Evolutionary conservation across 805 yeast genomes (phyloP).

Genomic region (Tetrapisispora fleetii): DNA sequence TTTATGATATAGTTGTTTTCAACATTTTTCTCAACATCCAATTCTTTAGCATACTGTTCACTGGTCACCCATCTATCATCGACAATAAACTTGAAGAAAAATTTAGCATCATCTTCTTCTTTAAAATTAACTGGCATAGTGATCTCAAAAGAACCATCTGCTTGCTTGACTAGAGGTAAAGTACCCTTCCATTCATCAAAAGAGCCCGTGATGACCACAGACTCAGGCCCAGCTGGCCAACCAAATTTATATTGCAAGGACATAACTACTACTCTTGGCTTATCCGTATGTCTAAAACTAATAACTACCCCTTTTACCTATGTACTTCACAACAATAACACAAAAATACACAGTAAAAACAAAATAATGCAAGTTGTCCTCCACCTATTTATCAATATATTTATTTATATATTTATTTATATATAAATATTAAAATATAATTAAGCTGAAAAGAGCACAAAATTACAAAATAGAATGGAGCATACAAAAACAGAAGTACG

Average conservation of each 20-base stretch:
- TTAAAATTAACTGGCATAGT: slow-evolving; percentile 44
- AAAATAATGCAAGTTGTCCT: too few relatives aligned
- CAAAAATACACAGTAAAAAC: too few relatives aligned
- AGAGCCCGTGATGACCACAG: slow-evolving; percentile 60
- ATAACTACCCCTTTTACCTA: background rate
- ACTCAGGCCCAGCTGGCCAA: slow-evolving; percentile 43
- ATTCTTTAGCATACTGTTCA: slow-evolving; percentile 31
- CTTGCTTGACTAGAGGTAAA: slow-evolving; percentile 48
- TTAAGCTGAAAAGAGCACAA: too few relatives aligned
- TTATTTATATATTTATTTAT: too few relatives aligned
- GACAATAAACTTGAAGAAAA: slow-evolving; percentile 50
- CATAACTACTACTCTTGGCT: background rate
- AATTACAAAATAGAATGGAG: too few relatives aligned
- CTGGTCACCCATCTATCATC: slow-evolving; percentile 56
- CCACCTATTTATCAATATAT: too few relatives aligned
- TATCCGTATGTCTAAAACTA: background rate
- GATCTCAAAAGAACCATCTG: slow-evolving; percentile 51
- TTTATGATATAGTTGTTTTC: slow-evolving; percentile 30
- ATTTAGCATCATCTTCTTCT: slow-evolving; percentile 24
- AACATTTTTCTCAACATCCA: slow-evolving; percentile 34
- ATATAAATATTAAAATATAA: too few relatives aligned
- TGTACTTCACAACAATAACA: too few relatives aligned
- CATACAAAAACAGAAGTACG: too few relatives aligned
- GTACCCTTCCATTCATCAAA: slow-evolving; percentile 61
- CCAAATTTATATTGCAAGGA: slow-evolving; percentile 18